Conservation (phyloP, 169 alveolate species). For the Cryptosporidium sp. region DNA sequence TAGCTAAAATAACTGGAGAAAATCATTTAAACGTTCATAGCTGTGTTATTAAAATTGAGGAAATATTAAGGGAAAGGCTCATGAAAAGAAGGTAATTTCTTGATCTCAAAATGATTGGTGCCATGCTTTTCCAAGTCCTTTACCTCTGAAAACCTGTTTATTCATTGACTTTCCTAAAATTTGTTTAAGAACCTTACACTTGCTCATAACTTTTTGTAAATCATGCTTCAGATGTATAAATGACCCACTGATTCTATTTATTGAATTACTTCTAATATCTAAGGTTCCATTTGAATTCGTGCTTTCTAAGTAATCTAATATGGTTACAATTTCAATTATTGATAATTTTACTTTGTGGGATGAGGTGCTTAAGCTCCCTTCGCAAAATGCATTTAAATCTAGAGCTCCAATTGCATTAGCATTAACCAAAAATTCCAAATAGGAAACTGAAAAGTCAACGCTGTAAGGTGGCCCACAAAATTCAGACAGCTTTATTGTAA, state of each 20-base stretch:
- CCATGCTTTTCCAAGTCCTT: slow-evolving; percentile 67
- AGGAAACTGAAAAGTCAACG: slow-evolving; percentile 75
- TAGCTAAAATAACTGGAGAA: slow-evolving; percentile 54
- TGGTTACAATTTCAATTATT: slow-evolving; percentile 42
- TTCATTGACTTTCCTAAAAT: slow-evolving; percentile 40
- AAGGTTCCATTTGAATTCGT: neutral
- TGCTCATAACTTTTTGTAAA: slow-evolving; percentile 22
- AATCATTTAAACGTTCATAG: slow-evolving; percentile 15
- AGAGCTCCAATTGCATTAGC: slow-evolving; percentile 54
- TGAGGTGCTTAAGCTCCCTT: slow-evolving; percentile 17
- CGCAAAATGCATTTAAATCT: slow-evolving; percentile 49
- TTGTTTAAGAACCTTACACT: slow-evolving; percentile 54
- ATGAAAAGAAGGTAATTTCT: neutral
- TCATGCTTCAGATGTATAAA: slow-evolving; percentile 9
- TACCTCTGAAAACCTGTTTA: slow-evolving; percentile 30
- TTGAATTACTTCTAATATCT: neutral
- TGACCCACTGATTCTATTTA: slow-evolving; percentile 9
- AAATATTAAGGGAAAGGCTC: neutral
- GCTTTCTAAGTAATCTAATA: slow-evolving; percentile 54
- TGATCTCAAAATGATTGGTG: slow-evolving; percentile 10
- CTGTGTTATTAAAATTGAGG: slow-evolving; percentile 65
- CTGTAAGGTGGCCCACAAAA: slow-evolving; percentile 82
- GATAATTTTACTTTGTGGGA: slow-evolving; percentile 37
- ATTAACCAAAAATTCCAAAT: slow-evolving; percentile 26
- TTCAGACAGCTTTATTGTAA: slow-evolving; percentile 77